Percentiles rank a stretch among this genome's conserved stretches.
Evolutionary conservation across 331 rosid genomes (phyloP).

Genomic region (Cydonia oblonga): DNA sequence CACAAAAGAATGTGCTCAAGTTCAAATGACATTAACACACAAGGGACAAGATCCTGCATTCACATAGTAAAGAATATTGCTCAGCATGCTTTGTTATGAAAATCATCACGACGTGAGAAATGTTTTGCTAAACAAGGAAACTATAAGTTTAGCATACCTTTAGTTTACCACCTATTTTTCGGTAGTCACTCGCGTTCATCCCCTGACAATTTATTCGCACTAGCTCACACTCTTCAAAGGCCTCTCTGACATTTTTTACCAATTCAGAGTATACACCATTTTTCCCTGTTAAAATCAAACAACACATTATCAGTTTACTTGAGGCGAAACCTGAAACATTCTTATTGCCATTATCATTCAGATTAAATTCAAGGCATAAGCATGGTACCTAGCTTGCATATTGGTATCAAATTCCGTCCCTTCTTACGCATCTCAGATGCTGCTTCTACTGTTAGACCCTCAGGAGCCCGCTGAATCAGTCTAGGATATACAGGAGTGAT

Average conservation of each 20-base stretch:
- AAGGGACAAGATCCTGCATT: slow-evolving; percentile 91
- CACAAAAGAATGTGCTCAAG: slow-evolving; percentile 81
- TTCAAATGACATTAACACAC: slow-evolving; percentile 72
- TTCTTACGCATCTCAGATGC: slow-evolving; percentile 66
- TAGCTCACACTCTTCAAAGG: slow-evolving; percentile 86
- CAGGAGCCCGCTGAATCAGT: slow-evolving; percentile 54
- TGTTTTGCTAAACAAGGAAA: not conserved
- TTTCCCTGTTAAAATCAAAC: slow-evolving; percentile 45
- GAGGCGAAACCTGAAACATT: not conserved
- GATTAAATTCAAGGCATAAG: not conserved
- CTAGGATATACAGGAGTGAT: slow-evolving; percentile 77
- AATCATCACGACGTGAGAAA: not conserved
- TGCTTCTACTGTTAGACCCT: slow-evolving; percentile 62
- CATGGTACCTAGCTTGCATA: slow-evolving; percentile 63
- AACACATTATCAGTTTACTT: not conserved
- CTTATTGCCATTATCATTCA: not conserved
- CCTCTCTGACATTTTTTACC: slow-evolving; percentile 59
- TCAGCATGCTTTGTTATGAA: not conserved
- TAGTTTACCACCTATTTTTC: slow-evolving; percentile 83
- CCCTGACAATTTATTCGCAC: slow-evolving; percentile 83
- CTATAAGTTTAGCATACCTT: slow-evolving; percentile 37
- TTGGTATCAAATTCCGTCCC: slow-evolving; percentile 64
- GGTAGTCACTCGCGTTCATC: slow-evolving; percentile 74
- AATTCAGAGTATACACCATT: slow-evolving; percentile 77
- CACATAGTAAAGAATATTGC: not conserved